Evolutionary conservation across 2,329 filamentous ascomycete genomes (phyloP).

Genomic region (Pyrenochaeta sp.): DNA sequence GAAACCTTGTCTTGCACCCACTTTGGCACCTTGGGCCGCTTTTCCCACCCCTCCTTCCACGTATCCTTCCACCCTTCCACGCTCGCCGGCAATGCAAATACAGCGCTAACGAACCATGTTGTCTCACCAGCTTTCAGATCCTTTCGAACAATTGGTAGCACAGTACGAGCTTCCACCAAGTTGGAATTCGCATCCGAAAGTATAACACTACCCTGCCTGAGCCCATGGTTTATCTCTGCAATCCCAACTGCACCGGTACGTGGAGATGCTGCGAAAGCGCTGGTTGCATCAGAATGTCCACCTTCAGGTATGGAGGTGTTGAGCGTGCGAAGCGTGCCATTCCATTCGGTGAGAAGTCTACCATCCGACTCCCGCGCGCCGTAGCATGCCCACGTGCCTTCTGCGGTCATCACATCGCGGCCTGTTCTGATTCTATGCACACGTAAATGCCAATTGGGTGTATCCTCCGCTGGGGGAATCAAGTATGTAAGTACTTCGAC

Average conservation of each 20-base stretch:
- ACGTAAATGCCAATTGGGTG: constrained; percentile 73
- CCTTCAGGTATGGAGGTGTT: constrained; percentile 54
- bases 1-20: constrained; percentile 67
- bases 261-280: constrained; percentile 58
- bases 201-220: constrained; percentile 69
- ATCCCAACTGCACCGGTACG: constrained; percentile 62
- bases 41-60: constrained; percentile 64
- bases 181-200: constrained; percentile 84
- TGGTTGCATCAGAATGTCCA: constrained; percentile 31
- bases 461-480: constrained; percentile 65
- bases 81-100: constrained; percentile 73
- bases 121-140: constrained; percentile 66
- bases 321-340: constrained; percentile 33
- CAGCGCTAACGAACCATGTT: constrained; percentile 73
- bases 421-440: constrained; percentile 68
- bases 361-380: constrained; percentile 68
- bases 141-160: constrained; percentile 74
- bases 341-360: constrained; percentile 57
- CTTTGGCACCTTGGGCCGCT: constrained; percentile 64
- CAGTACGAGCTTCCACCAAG: constrained; percentile 74
- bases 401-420: constrained; percentile 73
- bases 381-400: constrained; percentile 77
- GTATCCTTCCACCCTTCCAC: constrained; percentile 57
- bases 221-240: constrained; percentile 51
- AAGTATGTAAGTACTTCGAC: constrained; percentile 72